phyloP scores from a whole-genome alignment of 1,139 yeast species.

The Geotrichum phurueaensis region DNA sequence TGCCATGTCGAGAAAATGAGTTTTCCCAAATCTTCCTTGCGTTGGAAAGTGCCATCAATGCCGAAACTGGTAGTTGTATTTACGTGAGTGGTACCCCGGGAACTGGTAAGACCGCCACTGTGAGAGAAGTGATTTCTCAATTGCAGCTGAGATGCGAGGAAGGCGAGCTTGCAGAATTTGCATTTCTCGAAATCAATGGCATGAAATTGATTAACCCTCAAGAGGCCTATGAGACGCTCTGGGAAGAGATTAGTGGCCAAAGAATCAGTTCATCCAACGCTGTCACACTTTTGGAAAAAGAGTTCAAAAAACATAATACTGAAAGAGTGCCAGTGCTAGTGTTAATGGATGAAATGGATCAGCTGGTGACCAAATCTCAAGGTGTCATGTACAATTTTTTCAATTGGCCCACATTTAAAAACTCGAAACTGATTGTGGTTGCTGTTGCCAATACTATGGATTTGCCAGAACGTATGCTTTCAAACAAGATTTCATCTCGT shows the following conservation, averaged over 20 bases:
- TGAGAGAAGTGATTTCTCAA: constrained; percentile 75
- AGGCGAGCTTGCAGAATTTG: constrained; percentile 53
- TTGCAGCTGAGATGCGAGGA: constrained; percentile 40
- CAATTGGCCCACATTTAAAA: constrained; percentile 88
- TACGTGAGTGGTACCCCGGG: constrained; percentile 98
- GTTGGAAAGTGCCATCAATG: constrained; percentile 68
- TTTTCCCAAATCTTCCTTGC: constrained; percentile 66
- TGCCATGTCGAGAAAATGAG: constrained; percentile 89
- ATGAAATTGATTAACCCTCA: constrained; percentile 77
- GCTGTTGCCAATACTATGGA: constrained; percentile 99
- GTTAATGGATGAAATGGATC: constrained; percentile 88
- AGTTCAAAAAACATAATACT: constrained; percentile 38
- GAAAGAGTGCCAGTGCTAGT: constrained; percentile 12
- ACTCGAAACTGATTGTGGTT: constrained; percentile 75
- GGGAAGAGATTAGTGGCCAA: constrained; percentile 61
- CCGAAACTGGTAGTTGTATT: constrained; percentile 73
- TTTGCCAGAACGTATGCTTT: constrained; percentile 79
- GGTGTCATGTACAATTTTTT: constrained; percentile 91
- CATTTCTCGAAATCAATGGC: constrained; percentile 84
- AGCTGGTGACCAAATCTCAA: constrained; percentile 77
- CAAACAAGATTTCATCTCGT: constrained; percentile 87
- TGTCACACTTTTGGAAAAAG: constrained; percentile 47
- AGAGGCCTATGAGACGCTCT: constrained; percentile 75
- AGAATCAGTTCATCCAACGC: constrained; percentile 63
- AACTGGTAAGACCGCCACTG: constrained; percentile 93